Conservation (phyloP, 768 basidiomycete species). For the Kwoniella bestiolae region DNA sequence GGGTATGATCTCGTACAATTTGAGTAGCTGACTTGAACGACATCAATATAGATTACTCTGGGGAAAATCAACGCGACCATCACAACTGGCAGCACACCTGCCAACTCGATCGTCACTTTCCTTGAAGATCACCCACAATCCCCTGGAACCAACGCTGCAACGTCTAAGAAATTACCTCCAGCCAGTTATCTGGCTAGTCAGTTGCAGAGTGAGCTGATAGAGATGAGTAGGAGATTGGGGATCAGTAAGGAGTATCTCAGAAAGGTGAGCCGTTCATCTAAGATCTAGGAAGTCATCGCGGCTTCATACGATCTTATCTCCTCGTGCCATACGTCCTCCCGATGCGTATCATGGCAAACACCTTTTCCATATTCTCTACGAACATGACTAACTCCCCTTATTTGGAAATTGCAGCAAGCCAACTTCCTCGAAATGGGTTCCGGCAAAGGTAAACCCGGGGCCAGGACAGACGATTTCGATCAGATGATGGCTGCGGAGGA, state of each 20-base stretch:
- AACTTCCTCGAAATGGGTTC: constrained; percentile 16
- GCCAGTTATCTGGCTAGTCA: constrained; percentile 18
- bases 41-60: constrained; percentile 19
- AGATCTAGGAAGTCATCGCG: too few relatives aligned
- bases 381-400: too few relatives aligned
- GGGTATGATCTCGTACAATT: background rate
- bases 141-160: background rate
- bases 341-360: too few relatives aligned
- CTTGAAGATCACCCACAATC: constrained; percentile 15
- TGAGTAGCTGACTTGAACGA: background rate
- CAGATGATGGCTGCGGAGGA: constrained; percentile 31
- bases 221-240: constrained; percentile 26
- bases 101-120: constrained; percentile 38
- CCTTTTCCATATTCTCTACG: too few relatives aligned
- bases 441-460: constrained; percentile 8
- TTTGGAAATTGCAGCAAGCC: constrained; percentile 18
- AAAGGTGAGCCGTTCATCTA: constrained; percentile 37
- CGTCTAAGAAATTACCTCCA: constrained; percentile 13
- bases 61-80: constrained; percentile 21
- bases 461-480: constrained; percentile 26
- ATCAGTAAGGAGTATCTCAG: constrained; percentile 34
- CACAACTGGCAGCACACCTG: constrained; percentile 5
- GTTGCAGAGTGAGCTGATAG: constrained; percentile 29
- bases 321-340: too few relatives aligned
- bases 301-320: too few relatives aligned